Evolutionary conservation across 164 flowering plant species (phyloP), one percentile per base, ranked within the genome.

Genomic region (Umbellularia californica): DNA sequence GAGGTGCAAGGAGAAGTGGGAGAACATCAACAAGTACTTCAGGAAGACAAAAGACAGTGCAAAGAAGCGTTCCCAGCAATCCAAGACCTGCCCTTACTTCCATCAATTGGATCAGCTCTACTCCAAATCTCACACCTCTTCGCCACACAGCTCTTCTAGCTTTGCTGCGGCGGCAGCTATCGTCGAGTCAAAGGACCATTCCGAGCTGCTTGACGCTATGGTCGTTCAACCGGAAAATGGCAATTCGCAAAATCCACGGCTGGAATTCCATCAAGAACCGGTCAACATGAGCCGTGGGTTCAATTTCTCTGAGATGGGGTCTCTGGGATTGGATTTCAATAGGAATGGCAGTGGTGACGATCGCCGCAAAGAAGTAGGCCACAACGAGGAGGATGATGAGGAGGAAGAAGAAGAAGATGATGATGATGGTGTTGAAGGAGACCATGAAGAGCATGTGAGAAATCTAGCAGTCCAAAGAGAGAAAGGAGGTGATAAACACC

Each of bases 1-100:
- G 78, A 63, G 74, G 69, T 76, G 78, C 74, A 76, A 76, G 60
- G 78, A 76, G 70, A 76, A 76, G 62, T 76, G 78, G 78, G 78
- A 76, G 63, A 76, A 76, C 69, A 76, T 76, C 62, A 76, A 76
- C 78, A 76, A 76, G 64, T 76, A 76, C 74, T 76, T 76, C 51
- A 63, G 64, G 14, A 76, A 70, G 64, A 51, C 74, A 19, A 76
- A 76, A 51, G 73, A 70, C 50, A 64, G 23, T 50, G 74, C 50
- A 15, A 70, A 64, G 74, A 70, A 62, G 28, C 23, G 78, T 23
- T 30, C 78, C 12, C 28, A 47, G 47, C 62, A 76, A 3, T 70
- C 78, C 73, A 76, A 76, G 19, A 76, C 78, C 4, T 76, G 78
- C 70, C 78, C 74, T 50, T 76, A 76, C n/a, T 76, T 76, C 63